These are phyloP conservation scores for Vitis hybrid DNA, from an alignment of 177 flowering plant genomes.

Conservation along the genomic window DNA sequence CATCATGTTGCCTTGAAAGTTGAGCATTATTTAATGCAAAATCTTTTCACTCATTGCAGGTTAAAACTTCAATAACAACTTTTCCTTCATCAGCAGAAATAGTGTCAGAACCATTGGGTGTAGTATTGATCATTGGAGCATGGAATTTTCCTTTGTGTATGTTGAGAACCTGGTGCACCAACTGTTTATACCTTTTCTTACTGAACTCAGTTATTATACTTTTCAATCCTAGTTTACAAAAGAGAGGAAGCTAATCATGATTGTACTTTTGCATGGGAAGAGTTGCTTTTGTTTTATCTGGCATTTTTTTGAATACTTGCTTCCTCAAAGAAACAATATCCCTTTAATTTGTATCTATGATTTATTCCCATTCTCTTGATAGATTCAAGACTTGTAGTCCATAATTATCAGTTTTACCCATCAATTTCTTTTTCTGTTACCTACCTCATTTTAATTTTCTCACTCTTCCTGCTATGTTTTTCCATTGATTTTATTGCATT, in stretches of 20 bases:
- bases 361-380: too few species aligned
- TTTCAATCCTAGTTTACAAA: background rate
- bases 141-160: slow-evolving; percentile 75
- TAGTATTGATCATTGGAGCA: slow-evolving; percentile 54
- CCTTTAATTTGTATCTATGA: too few species aligned
- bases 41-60: slow-evolving; percentile 33
- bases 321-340: too few species aligned
- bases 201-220: background rate
- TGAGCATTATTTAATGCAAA: background rate
- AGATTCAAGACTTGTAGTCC: too few species aligned
- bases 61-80: slow-evolving; percentile 40
- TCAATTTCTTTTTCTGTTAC: background rate
- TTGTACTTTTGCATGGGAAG: background rate
- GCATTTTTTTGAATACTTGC: too few species aligned
- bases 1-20: background rate
- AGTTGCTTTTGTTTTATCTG: too few species aligned
- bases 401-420: background rate
- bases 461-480: background rate
- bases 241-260: background rate
- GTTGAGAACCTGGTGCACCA: slow-evolving; percentile 10
- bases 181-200: background rate
- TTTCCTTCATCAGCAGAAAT: slow-evolving; percentile 68
- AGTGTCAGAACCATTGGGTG: slow-evolving; percentile 65
- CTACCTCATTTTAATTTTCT: background rate
- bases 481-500: background rate